Base-by-base conservation (phyloP, 192 early-diverging fungal genomes). In the Spizellomyces punctatus region DNA sequence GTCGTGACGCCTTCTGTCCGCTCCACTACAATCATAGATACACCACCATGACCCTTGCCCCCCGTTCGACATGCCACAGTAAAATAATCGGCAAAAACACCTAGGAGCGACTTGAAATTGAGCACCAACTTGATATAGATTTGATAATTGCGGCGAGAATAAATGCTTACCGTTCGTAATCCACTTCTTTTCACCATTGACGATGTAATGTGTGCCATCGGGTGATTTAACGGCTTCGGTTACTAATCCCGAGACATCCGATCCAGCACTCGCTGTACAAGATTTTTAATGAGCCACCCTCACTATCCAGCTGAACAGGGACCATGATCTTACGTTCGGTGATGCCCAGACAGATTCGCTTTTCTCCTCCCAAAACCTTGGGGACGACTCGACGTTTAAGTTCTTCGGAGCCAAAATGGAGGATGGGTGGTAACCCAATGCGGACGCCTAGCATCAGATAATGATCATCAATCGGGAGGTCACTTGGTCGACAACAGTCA, bases 41-140 rank as follows among this genome's bases (percentile, higher is more conserved):
- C 82, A 44, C 91, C 92, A 41, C 83, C 87, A 81, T 90, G 86
- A 36, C 91, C 91, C 10, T 80, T 76, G 8, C 82, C 83, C 19
- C 91, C 91, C 10, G 91, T 93, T n/a, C 91, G 86, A 67, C 83
- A 83, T 41, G 92, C 92, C 3, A 86, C 81, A 6, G 89, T 89
- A 67, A 93, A 93, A 74, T 81, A 93, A 61, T 92, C 89, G 7
- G 91, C 91, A 80, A 85, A 93, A 7, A 83, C 83, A 70, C 91
- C 90, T 73, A 89, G 90, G 90, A 5, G 54, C n/a, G n/a, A 56
- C 6, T 5, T 7, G n/a, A 56, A 0, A 56, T 36, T 36, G 27
- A 36, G 27, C 27, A 36, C 27, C 27, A 36, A 36, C 27, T 36
- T 36, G 27, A 36, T 36, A 36, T 3, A 36, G 3, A 36, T 36